Base-by-base conservation (phyloP, 1,284 basidiomycete species). In the Rhodotorula sp. region DNA sequence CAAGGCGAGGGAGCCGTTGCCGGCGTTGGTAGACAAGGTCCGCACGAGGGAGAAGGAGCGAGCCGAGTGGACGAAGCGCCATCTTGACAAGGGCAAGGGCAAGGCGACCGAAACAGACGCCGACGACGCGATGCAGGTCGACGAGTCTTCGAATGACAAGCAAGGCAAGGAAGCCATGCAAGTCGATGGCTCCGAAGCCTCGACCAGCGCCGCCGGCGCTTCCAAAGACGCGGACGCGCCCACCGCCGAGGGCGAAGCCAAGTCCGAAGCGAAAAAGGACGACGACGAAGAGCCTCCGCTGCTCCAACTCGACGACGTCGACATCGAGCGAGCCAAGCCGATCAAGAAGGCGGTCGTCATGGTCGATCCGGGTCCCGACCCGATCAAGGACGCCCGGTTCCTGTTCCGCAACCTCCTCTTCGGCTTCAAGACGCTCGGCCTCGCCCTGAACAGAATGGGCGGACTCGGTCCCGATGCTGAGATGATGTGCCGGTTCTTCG, bases 331-430 rank as follows among this genome's bases (percentile, higher is more conserved):
- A 29, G 77, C 77, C 30, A 83, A 82, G 73, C 80, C 81, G n/a
- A 79, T 83, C n/a, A 78, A 79, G 46, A 79, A 79, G 53, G 76
- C 79, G 20, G 77, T 79, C 30, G 79, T 79, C 57, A 79, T 82
- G 79, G 78, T 80, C 59, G 82, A 82, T 67, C 74, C 76, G n/a
- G 79, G 78, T 17, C 77, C 79, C 30, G 81, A 82, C 64, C 78
- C 80, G 10, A 75, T 82, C 72, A 81, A 82, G 70, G 95, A 95
- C 77, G 90, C 89, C 54, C 89, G 93, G 51, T 86, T 89, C 70
- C 84, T 99, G 30, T 91, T 94, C 80, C 89, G 93, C 72, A 91
- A 93, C 22, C 85, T 99, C 60, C 85, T 97, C 22, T 93, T 94
- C 76, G 93, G 91, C 10, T 90, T 97, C 81, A 90, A 95, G 64